Conservation (phyloP, 139 green algal species). For the Pleodorina starrii region DNA sequence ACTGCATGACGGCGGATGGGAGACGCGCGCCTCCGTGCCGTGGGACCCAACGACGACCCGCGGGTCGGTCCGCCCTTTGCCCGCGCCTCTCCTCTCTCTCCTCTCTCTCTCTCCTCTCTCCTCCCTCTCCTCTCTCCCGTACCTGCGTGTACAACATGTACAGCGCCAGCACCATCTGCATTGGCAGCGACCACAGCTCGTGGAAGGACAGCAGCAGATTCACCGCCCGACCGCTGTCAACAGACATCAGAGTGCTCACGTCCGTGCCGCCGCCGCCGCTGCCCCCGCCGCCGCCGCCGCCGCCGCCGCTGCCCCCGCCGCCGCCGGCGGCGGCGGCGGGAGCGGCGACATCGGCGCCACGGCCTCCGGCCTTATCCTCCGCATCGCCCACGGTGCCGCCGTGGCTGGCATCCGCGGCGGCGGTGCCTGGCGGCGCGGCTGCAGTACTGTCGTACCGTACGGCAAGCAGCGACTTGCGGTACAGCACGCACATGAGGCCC, state of each 20-base stretch:
- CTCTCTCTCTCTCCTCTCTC: no score
- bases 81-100: no score
- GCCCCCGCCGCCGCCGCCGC: background rate
- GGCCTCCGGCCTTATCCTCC: no score
- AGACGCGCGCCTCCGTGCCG: no score
- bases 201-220: slow-evolving; percentile 83
- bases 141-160: slow-evolving; percentile 91
- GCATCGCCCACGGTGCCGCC: background rate
- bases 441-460: background rate
- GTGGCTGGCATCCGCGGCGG: background rate
- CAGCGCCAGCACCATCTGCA: slow-evolving; percentile 87
- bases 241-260: slow-evolving; percentile 66
- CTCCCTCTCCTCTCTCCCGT: no score
- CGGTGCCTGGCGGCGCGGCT: background rate
- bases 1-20: no score
- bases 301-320: background rate
- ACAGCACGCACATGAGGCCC: slow-evolving; percentile 75
- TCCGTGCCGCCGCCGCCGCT: slow-evolving; percentile 1
- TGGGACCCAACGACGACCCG: no score
- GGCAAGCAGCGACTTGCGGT: slow-evolving; percentile 73
- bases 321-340: background rate
- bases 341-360: background rate
- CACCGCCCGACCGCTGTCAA: slow-evolving; percentile 83
- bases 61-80: no score
- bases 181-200: slow-evolving; percentile 89